Percentiles rank a stretch among this genome's conserved stretches.
phyloP scores from a whole-genome alignment of 2,329 filamentous ascomycete species.

The Grosmannia clavigera region DNA sequence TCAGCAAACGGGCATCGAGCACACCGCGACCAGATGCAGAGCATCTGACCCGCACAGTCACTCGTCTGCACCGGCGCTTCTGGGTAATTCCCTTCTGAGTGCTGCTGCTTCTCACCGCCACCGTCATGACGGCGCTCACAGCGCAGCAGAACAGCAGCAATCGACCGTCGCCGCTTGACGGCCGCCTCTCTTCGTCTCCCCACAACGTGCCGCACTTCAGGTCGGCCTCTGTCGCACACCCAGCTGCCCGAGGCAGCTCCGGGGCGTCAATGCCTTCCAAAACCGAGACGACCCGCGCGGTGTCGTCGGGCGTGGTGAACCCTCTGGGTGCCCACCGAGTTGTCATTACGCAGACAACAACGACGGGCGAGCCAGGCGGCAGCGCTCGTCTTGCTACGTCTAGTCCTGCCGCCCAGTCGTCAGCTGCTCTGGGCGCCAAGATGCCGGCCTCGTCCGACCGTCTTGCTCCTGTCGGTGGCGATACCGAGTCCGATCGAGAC shows the following conservation, averaged over 20 bases:
- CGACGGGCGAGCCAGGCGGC: background rate
- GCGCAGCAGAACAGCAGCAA: background rate
- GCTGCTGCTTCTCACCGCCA: background rate
- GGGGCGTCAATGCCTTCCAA: constrained; percentile 4
- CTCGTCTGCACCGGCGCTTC: background rate
- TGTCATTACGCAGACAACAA: background rate
- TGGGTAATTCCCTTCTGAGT: background rate
- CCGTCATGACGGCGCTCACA: background rate
- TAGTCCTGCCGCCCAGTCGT: constrained; percentile 23
- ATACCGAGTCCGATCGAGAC: constrained; percentile 17
- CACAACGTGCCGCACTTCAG: background rate
- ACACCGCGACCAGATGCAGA: background rate
- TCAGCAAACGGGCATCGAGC: background rate
- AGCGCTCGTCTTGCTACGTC: background rate
- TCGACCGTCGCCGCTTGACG: background rate
- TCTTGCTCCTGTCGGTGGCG: background rate
- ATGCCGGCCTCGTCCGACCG: constrained; percentile 16
- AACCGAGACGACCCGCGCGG: constrained; percentile 1
- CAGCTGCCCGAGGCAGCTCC: background rate
- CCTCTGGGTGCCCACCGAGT: constrained; percentile 4
- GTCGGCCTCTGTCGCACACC: background rate
- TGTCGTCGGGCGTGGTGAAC: constrained; percentile 1
- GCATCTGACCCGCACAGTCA: background rate
- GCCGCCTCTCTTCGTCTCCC: background rate
- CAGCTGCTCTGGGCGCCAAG: constrained; percentile 28